phyloP scores from a whole-genome alignment of 768 basidiomycete genomes.

The Russula olivacea region DNA sequence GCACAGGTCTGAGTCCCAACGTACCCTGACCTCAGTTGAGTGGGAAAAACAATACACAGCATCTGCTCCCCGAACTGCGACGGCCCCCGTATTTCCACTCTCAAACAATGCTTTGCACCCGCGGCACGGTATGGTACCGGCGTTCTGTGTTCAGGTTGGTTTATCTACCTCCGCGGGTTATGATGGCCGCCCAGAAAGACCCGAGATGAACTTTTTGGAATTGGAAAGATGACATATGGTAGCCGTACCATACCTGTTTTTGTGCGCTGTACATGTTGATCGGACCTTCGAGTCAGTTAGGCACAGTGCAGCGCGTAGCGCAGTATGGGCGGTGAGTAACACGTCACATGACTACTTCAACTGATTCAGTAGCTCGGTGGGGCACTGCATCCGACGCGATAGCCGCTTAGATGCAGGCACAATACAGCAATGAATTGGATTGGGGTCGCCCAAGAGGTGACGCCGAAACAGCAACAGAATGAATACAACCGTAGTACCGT shows the following conservation, averaged over 20 bases:
- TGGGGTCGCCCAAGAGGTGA: too few species aligned
- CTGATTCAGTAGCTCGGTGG: not conserved
- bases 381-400: not conserved
- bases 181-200: slow-evolving; percentile 9
- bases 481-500: not conserved
- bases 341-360: not conserved
- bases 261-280: not conserved
- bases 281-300: not conserved
- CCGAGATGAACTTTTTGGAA: not conserved
- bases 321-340: not conserved
- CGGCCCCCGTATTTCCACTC: not conserved
- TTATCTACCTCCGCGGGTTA: not conserved
- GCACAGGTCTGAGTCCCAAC: not conserved
- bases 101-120: not conserved
- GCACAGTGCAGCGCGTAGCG: not conserved
- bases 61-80: not conserved
- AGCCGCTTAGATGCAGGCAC: not conserved
- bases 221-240: not conserved
- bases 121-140: not conserved
- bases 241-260: too few species aligned
- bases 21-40: not conserved
- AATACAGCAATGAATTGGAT: not conserved
- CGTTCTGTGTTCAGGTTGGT: too few species aligned
- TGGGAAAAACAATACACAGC: not conserved
- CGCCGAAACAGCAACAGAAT: not conserved